Evolutionary conservation across 108 stramenopile genomes (phyloP).

Genomic region (Fistulifera solaris): DNA sequence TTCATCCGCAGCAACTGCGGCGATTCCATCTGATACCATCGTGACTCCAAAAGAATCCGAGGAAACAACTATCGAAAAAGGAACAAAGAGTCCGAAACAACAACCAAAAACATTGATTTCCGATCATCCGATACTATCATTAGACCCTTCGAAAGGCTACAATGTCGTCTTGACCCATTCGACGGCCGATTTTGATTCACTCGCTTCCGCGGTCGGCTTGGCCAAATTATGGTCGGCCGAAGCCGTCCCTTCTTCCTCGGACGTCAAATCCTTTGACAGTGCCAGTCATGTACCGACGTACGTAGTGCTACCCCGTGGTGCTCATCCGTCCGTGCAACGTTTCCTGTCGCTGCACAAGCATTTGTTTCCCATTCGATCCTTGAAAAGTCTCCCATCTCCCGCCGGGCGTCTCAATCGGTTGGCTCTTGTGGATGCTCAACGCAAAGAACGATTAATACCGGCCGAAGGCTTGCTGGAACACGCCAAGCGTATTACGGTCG

Average conservation of each 20-base stretch:
- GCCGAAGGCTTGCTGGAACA: slow-evolving; percentile 60
- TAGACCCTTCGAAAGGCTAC: slow-evolving; percentile 31
- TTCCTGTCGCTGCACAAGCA: slow-evolving; percentile 89
- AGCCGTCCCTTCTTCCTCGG: neutral
- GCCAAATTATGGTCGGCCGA: slow-evolving; percentile 64
- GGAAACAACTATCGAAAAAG: neutral
- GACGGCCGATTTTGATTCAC: slow-evolving; percentile 83
- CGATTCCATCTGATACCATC: no score
- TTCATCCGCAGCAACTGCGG: no score
- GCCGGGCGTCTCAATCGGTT: slow-evolving; percentile 65
- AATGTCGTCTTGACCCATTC: slow-evolving; percentile 86
- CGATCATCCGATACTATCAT: slow-evolving; percentile 23
- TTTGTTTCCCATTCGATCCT: slow-evolving; percentile 80
- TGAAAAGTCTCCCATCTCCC: slow-evolving; percentile 62
- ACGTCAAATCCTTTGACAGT: slow-evolving; percentile 25
- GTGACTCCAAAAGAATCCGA: neutral
- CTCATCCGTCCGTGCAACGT: slow-evolving; percentile 83
- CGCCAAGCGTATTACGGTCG: slow-evolving; percentile 78
- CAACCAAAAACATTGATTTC: neutral
- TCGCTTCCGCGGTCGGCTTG: slow-evolving; percentile 72
- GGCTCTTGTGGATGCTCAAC: slow-evolving; percentile 86
- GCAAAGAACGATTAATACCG: slow-evolving; percentile 80
- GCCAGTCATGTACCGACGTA: slow-evolving; percentile 59
- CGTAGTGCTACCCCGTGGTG: slow-evolving; percentile 89
- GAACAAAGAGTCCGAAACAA: neutral